Evolutionary conservation across 1,139 yeast species (phyloP).

Genomic region (Tardiomyces blankii): DNA sequence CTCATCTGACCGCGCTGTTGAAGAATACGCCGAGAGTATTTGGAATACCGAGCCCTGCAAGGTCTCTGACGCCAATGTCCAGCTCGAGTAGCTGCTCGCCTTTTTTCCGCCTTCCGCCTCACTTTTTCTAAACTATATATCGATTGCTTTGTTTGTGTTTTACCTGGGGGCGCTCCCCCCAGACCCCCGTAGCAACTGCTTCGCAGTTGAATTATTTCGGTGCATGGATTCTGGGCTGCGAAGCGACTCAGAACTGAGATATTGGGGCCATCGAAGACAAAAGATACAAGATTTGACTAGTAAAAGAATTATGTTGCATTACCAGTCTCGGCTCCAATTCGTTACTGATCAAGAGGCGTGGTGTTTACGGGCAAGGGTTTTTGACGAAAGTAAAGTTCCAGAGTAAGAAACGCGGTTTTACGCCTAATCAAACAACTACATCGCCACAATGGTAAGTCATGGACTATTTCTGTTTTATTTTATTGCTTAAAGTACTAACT

Average conservation of each 20-base stretch:
- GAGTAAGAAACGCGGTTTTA: too few species aligned
- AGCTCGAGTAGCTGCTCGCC: background rate
- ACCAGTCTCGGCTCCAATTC: too few species aligned
- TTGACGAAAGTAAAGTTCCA: too few species aligned
- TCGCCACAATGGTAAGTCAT: background rate
- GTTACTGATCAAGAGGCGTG: too few species aligned
- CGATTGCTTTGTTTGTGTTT: background rate
- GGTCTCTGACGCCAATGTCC: conserved; percentile 4
- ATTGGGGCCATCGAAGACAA: too few species aligned
- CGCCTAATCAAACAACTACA: background rate
- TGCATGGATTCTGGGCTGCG: background rate
- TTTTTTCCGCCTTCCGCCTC: too few species aligned
- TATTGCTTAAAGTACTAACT: background rate
- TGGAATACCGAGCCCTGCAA: conserved; percentile 76
- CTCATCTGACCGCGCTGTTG: conserved; percentile 81
- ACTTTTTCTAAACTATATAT: background rate
- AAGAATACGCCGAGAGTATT: conserved; percentile 84
- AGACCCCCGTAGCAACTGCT: too few species aligned
- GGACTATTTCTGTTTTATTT: background rate
- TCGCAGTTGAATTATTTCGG: background rate
- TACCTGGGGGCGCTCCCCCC: too few species aligned
- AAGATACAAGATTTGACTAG: too few species aligned
- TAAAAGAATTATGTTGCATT: too few species aligned
- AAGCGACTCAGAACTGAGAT: too few species aligned
- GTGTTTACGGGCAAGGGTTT: too few species aligned